phyloP scores from a whole-genome alignment of 148 eudicot species.

The Diospyros kaki region DNA sequence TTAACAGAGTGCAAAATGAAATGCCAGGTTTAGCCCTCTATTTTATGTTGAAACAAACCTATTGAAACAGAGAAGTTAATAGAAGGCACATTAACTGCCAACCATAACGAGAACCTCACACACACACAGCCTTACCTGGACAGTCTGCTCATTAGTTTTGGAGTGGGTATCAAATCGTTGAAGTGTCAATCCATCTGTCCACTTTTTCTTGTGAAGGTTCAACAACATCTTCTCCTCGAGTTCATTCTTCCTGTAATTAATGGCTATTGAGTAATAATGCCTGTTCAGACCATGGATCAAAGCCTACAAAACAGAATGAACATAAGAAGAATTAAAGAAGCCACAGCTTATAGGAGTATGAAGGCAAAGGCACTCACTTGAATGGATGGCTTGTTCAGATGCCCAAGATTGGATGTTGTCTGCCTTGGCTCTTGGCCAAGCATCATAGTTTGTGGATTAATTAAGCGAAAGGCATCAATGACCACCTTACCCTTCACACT shows the following conservation, averaged over 20 bases:
- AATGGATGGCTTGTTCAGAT: slow-evolving; percentile 95
- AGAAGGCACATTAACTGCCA: not conserved
- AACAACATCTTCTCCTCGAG: slow-evolving; percentile 94
- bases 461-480: slow-evolving; percentile 92
- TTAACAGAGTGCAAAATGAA: not conserved
- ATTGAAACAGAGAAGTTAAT: not conserved
- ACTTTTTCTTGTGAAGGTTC: slow-evolving; percentile 93
- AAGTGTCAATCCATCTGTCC: slow-evolving; percentile 94
- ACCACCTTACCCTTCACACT: slow-evolving; percentile 98
- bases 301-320: slow-evolving; percentile 42
- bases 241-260: slow-evolving; percentile 89
- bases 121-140: slow-evolving; percentile 45
- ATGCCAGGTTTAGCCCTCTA: too few relatives aligned
- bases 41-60: too few relatives aligned
- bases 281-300: slow-evolving; percentile 89
- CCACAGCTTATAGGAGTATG: not conserved
- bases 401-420: slow-evolving; percentile 94
- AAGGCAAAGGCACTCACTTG: slow-evolving; percentile 41
- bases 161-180: slow-evolving; percentile 82
- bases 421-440: slow-evolving; percentile 98
- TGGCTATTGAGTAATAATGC: slow-evolving; percentile 90
- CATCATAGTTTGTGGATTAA: slow-evolving; percentile 99
- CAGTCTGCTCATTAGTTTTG: slow-evolving; percentile 90
- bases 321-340: not conserved
- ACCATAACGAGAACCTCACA: not conserved